Evolutionary conservation across 257 asterid genomes (phyloP).

Genomic region (Nicotiana paniculata): DNA sequence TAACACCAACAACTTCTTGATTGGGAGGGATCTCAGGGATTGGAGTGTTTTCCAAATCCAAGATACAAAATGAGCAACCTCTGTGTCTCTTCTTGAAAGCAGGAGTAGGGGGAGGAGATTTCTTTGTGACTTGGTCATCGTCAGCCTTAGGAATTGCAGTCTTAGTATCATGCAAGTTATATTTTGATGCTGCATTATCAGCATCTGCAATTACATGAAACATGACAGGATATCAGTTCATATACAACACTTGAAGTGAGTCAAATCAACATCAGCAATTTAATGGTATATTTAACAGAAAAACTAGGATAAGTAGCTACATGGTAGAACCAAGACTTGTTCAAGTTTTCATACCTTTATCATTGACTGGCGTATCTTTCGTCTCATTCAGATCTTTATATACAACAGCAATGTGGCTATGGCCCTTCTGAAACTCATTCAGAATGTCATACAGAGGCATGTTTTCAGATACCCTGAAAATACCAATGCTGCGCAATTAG

Average conservation of each 20-base stretch:
- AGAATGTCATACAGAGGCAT: constrained; percentile 96
- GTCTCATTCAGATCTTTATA: constrained; percentile 62
- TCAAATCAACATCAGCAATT: background rate
- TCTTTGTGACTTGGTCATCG: constrained; percentile 41
- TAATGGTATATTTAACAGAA: background rate
- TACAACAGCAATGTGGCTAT: constrained; percentile 95
- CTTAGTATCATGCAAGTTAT: constrained; percentile 30
- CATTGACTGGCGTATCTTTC: constrained; percentile 42
- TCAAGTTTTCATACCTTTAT: constrained; percentile 32
- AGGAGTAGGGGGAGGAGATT: constrained; percentile 72
- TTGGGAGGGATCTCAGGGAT: constrained; percentile 73
- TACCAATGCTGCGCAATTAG: background rate
- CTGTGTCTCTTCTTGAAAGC: constrained; percentile 89
- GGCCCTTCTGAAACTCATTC: constrained; percentile 97
- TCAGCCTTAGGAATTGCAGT: constrained; percentile 31
- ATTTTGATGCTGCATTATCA: constrained; percentile 31
- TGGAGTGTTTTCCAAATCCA: constrained; percentile 74
- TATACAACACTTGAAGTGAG: background rate
- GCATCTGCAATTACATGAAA: constrained; percentile 28
- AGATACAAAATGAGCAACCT: constrained; percentile 90
- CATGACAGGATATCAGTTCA: background rate
- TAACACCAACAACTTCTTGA: constrained; percentile 89
- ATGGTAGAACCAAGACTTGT: background rate
- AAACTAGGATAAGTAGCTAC: background rate
- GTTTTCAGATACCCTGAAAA: constrained; percentile 77